A percentile compares a stretch with the other conserved stretches of the same genome.
Conservation (phyloP, 2,329 filamentous ascomycete genomes). For the Fusarium hainanense region DNA sequence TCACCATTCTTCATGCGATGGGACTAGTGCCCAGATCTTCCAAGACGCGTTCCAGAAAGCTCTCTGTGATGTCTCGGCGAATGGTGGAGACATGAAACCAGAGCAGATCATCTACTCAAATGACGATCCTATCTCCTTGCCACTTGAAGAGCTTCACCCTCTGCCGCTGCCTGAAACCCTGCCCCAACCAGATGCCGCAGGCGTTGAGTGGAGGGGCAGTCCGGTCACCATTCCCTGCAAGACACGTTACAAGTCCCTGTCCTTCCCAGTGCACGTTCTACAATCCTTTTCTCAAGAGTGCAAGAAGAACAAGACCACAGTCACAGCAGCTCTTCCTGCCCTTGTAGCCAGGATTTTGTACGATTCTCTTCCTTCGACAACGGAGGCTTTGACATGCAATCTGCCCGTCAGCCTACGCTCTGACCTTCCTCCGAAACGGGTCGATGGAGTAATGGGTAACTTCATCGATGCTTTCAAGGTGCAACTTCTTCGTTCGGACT, state of each 20-base stretch:
- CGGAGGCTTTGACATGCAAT: conserved; percentile 1
- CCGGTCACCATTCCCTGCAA: background rate
- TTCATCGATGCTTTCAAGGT: conserved; percentile 12
- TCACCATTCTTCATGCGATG: conserved; percentile 3
- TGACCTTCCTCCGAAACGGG: background rate
- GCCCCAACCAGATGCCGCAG: background rate
- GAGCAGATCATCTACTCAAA: background rate
- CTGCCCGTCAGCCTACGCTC: conserved; percentile 1
- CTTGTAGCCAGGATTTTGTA: conserved; percentile 4
- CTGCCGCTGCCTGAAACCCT: background rate
- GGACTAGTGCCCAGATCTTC: background rate
- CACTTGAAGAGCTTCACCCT: background rate
- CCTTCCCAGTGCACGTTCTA: background rate
- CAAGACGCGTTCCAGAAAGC: conserved; percentile 4
- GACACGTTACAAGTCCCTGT: conserved; percentile 4
- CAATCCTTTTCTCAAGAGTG: background rate
- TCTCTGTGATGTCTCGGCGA: background rate
- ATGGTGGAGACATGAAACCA: accelerated
- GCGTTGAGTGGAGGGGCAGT: background rate
- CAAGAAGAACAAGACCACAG: background rate
- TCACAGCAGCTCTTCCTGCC: conserved; percentile 2
- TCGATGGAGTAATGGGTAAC: background rate
- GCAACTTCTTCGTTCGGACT: background rate
- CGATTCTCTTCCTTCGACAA: background rate
- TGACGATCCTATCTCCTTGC: background rate